Percentiles rank a stretch among this genome's conserved stretches.
Conservation (phyloP, 768 basidiomycete genomes). For the Boletales sp. region DNA sequence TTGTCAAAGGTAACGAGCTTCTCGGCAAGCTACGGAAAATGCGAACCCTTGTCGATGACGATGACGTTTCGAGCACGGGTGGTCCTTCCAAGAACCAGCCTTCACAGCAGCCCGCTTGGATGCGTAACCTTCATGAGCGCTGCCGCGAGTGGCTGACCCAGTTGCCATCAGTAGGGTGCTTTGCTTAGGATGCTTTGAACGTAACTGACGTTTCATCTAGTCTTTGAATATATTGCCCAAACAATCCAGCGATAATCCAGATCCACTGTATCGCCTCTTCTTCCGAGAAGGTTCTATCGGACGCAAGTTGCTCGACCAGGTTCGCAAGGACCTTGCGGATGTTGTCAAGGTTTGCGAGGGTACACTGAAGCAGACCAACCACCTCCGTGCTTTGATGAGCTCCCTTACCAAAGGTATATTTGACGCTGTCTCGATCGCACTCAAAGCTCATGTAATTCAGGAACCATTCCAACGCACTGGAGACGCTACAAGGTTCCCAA, state of each 20-base stretch:
- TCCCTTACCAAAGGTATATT: conserved; percentile 78
- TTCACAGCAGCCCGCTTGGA: conserved; percentile 89
- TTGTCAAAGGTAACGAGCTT: conserved; percentile 64
- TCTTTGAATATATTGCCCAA: conserved; percentile 62
- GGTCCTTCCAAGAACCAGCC: conserved; percentile 60
- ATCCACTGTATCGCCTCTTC: conserved; percentile 88
- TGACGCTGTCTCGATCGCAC: background rate
- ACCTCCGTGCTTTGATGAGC: conserved; percentile 88
- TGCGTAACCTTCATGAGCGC: conserved; percentile 78
- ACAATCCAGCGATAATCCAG: conserved; percentile 66
- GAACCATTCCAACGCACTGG: conserved; percentile 88
- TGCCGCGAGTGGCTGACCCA: conserved; percentile 80
- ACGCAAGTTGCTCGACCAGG: conserved; percentile 68
- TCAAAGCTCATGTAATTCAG: conserved; percentile 38
- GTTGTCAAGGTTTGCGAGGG: conserved; percentile 85
- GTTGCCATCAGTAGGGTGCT: conserved; percentile 62
- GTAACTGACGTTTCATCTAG: conserved; percentile 34
- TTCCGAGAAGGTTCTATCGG: conserved; percentile 84
- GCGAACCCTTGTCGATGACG: conserved; percentile 84
- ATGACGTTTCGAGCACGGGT: conserved; percentile 50
- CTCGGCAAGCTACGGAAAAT: conserved; percentile 89
- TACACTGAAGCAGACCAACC: conserved; percentile 91
- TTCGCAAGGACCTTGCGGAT: conserved; percentile 77
- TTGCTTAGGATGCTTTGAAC: background rate
- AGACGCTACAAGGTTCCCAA: conserved; percentile 83